phyloP scores from a whole-genome alignment of 1,284 basidiomycete genomes.

The Malassezia yamatoensis region DNA sequence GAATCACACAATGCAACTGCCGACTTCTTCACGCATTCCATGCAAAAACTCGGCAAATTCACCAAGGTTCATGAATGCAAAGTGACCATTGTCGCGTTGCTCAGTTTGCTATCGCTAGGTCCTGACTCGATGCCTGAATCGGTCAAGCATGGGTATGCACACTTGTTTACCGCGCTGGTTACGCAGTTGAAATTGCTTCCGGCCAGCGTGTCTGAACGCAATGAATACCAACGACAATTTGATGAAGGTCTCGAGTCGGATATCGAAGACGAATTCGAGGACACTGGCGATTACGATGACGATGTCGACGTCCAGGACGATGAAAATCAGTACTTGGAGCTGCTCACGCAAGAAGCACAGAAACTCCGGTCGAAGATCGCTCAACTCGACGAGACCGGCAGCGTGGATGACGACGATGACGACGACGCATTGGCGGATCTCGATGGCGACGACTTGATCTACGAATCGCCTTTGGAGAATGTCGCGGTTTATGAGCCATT shows the following conservation, averaged over 20 bases:
- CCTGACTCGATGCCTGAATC: slow-evolving; percentile 24
- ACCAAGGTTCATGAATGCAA: slow-evolving; percentile 87
- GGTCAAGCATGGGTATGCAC: slow-evolving; percentile 26
- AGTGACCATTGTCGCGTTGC: slow-evolving; percentile 63
- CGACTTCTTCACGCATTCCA: slow-evolving; percentile 66
- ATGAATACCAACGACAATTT: slow-evolving; percentile 34
- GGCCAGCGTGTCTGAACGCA: slow-evolving; percentile 31
- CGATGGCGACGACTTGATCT: slow-evolving; percentile 34
- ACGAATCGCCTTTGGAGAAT: slow-evolving; percentile 34
- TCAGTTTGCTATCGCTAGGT: slow-evolving; percentile 31
- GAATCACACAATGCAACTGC: slow-evolving; percentile 58
- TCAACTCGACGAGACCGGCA: slow-evolving; percentile 18
- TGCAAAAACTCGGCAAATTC: slow-evolving; percentile 55
- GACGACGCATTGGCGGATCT: slow-evolving; percentile 24
- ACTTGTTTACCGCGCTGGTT: slow-evolving; percentile 29
- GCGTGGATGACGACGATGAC: slow-evolving; percentile 28
- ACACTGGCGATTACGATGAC: slow-evolving; percentile 31
- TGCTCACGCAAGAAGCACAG: slow-evolving; percentile 37
- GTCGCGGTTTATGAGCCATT: slow-evolving; percentile 38
- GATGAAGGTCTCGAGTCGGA: slow-evolving; percentile 35
- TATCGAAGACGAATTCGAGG: slow-evolving; percentile 23
- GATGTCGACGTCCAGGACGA: slow-evolving; percentile 43
- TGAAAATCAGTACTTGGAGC: slow-evolving; percentile 46
- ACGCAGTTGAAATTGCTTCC: slow-evolving; percentile 33
- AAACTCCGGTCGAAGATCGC: slow-evolving; percentile 28